Evolutionary conservation across 2,329 filamentous ascomycete species (phyloP).

Genomic region (Fusarium chlamydosporum): DNA sequence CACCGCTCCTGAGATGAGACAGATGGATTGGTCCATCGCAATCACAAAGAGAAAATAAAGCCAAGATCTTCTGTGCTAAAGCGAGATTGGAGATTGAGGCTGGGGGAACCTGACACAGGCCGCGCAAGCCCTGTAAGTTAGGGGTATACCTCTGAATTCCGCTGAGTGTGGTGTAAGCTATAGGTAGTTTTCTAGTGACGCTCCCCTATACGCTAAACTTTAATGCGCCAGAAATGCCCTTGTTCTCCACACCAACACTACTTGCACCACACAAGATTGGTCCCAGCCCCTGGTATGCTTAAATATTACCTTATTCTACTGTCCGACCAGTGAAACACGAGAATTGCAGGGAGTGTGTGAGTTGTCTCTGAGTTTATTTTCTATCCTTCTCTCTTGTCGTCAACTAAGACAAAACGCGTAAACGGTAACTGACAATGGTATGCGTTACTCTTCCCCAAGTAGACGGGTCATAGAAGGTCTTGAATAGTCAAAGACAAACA

Average conservation of each 20-base stretch:
- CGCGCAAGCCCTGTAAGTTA: slow-evolving; percentile 36
- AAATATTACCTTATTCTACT: slow-evolving; percentile 51
- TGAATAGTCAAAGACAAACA: neutral
- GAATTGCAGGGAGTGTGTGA: slow-evolving; percentile 11
- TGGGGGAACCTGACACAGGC: slow-evolving; percentile 25
- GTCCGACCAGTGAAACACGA: slow-evolving; percentile 36
- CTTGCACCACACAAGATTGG: slow-evolving; percentile 17
- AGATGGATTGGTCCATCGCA: slow-evolving; percentile 14
- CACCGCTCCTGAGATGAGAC: slow-evolving; percentile 15
- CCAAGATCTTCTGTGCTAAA: slow-evolving; percentile 25
- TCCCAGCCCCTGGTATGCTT: slow-evolving; percentile 48
- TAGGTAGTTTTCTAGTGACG: neutral
- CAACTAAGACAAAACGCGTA: neutral
- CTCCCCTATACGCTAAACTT: slow-evolving; percentile 42
- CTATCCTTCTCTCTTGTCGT: neutral
- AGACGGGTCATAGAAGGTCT: slow-evolving; percentile 5
- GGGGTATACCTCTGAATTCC: neutral
- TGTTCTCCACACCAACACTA: slow-evolving; percentile 17
- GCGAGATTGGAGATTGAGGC: slow-evolving; percentile 17
- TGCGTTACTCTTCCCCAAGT: neutral
- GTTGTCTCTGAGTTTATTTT: slow-evolving; percentile 10
- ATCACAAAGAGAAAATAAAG: slow-evolving; percentile 20
- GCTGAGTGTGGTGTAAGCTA: no score
- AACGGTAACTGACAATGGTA: neutral
- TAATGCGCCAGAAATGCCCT: slow-evolving; percentile 40